Evolutionary conservation across 208 protist species (phyloP), one percentile per base, ranked within the genome.

Genomic region (Trypanosoma conorhini): DNA sequence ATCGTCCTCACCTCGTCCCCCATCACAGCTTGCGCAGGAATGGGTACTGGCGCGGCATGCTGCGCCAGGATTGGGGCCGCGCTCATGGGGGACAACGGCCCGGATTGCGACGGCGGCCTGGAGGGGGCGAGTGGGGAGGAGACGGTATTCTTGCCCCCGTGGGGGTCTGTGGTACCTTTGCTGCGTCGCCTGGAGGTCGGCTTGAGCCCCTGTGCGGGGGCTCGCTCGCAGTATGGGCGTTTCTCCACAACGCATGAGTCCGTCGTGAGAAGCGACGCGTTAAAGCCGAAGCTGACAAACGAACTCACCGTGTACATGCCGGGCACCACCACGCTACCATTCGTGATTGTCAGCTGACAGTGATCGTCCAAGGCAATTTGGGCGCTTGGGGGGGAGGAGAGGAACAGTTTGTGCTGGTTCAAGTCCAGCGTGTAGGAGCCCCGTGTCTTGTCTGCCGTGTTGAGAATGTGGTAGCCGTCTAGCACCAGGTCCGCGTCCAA

Each of bases 291-390:
- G 74, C 88, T 89, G 24, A 92, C 85, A 79, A 91, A 97, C 22
- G 89, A 95, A 71, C 84, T 80, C 50, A 97, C 68, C 3, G 81
- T 74, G 79, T 94, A 94, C 80, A 89, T 80, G 58, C 92, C 89
- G 0, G 92, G 86, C 3, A 97, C 70, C 15, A 86, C 66, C 48
- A 97, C 66, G n/a, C 79, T 86, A 62, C 92, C 92, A 81, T 95
- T 97, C 24, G 80, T 88, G 63, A 97, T 86, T 35, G 81, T 92
- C 68, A 97, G 63, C 55, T 97, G 82, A 70, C 86, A 93, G 62
- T 86, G 82, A 38, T 94, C 88, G 62, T 72, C 76, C 31, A 97
- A 67, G 5, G 94, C 78, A 55, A 97, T 79, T 75, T 88, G 83
- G 0, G 72, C 76, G 17, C 81, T 81, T 35, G 92, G 89, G 7